Conservation (phyloP, 2,329 filamentous ascomycete species). For the Lecanoromycetidae sp. region DNA sequence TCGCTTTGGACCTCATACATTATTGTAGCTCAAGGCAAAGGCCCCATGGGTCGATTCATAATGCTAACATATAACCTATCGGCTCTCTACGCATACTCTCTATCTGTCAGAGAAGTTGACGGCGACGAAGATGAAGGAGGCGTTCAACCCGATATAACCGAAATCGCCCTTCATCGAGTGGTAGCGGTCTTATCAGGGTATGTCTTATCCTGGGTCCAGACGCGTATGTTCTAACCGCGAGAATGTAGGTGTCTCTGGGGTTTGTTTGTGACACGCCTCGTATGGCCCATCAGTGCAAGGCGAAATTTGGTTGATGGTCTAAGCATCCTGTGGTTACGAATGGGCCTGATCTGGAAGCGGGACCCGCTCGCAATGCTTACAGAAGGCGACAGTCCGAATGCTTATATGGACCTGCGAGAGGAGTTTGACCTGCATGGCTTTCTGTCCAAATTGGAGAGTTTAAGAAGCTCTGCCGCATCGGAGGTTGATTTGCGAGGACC, state of each 20-base stretch:
- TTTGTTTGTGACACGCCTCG: conserved; percentile 71
- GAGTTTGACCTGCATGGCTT: conserved; percentile 80
- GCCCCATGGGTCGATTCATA: conserved; percentile 84
- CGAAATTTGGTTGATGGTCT: conserved; percentile 80
- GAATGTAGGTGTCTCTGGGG: conserved; percentile 63
- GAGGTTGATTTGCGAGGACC: conserved; percentile 84
- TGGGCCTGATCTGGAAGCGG: conserved; percentile 92
- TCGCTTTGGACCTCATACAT: conserved; percentile 79
- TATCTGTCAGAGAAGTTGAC: conserved; percentile 66
- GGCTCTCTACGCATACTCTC: conserved; percentile 83
- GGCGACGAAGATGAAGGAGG: conserved; percentile 81
- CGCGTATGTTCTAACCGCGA: background rate
- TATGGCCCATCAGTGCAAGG: conserved; percentile 89
- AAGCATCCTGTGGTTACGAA: conserved; percentile 81
- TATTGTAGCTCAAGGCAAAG: conserved; percentile 71
- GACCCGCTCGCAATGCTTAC: conserved; percentile 69
- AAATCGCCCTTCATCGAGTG: conserved; percentile 80
- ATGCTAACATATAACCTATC: conserved; percentile 93
- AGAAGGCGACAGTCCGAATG: conserved; percentile 43
- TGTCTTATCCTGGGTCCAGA: background rate
- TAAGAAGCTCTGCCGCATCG: conserved; percentile 60
- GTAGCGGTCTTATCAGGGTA: conserved; percentile 67
- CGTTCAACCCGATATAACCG: conserved; percentile 66
- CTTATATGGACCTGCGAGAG: conserved; percentile 80
- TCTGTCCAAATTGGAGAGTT: conserved; percentile 56